Base-by-base conservation (phyloP, 1,284 basidiomycete species). In the Exsudoporus floridanus region DNA sequence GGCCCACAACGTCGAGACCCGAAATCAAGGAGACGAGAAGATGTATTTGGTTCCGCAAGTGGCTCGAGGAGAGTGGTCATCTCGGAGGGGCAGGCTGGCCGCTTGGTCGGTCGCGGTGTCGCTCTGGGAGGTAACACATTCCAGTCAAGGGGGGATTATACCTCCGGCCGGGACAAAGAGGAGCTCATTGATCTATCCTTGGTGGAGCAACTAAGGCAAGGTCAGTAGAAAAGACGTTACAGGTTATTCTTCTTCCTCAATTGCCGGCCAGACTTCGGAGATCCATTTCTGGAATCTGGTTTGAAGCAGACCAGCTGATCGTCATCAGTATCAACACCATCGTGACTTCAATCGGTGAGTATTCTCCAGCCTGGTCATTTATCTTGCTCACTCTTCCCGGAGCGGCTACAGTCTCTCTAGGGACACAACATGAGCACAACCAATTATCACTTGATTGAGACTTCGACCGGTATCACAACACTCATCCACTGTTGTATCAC, bases 1-100 rank as follows among this genome's bases (percentile, higher is more conserved):
- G 69, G 67, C 21, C 58, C 58, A 6, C 60, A 62, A 35, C 65
- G 67, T 30, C 60, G 70, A 34, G 77, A 78, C 33, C 59, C 71
- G 2, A 77, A 77, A 61, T 68, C 67, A 37, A 71, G 75, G 58
- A 67, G 74, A 49, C 70, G 76, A 44, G 76, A 78, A 35, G 70
- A 76, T 49, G 61, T 56, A 3, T 63, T 70, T 50, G 52, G 54
- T 35, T 34, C 60, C 21, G 42, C 56, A 21, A 50, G 48, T 49
- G 58, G 58, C 46, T 46, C 67, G 7, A 66, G 57, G 51, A 59
- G 65, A 55, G 37, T 54, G n/a, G 19, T 28, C 13, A 41, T 57
- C 12, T n/a, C n/a, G n/a, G 66, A 72, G 19, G 62, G 59, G n/a
- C 65, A 70, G 30, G 33, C 23, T 46, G 41, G 52, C 19, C 64